Evolutionary conservation across 257 asterid species (phyloP).

Genomic region (Plantago elongata): DNA sequence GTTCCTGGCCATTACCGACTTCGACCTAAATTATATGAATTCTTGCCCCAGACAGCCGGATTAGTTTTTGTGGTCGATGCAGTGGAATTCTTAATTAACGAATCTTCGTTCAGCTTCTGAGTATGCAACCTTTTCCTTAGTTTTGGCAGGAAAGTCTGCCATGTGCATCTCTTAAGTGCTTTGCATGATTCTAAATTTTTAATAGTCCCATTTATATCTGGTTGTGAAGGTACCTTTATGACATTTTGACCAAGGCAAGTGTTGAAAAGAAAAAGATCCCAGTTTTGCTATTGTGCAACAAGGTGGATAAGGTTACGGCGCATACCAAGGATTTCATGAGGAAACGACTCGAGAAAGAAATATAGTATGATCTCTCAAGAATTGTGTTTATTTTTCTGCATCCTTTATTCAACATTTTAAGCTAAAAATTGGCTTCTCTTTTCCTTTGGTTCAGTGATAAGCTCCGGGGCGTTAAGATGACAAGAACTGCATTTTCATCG

Average conservation of each 20-base stretch:
- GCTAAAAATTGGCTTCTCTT: constrained; percentile 2
- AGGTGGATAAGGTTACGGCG: constrained; percentile 86
- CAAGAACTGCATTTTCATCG: constrained; percentile 81
- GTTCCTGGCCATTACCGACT: constrained; percentile 92
- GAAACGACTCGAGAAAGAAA: constrained; percentile 72
- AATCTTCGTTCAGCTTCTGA: constrained; percentile 74
- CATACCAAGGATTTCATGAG: constrained; percentile 76
- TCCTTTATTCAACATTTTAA: not conserved
- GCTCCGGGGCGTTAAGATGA: constrained; percentile 83
- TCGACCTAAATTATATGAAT: constrained; percentile 64
- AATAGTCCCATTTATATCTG: not conserved
- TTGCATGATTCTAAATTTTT: not conserved
- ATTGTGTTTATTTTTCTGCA: constrained; percentile 6
- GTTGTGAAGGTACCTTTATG: constrained; percentile 64
- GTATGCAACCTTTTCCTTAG: constrained; percentile 30
- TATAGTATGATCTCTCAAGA: constrained; percentile 24
- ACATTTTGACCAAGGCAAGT: constrained; percentile 63
- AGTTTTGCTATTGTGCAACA: constrained; percentile 71
- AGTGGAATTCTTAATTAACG: constrained; percentile 76
- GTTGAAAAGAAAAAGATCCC: constrained; percentile 73
- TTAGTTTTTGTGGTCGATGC: constrained; percentile 29
- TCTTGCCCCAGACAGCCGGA: constrained; percentile 75
- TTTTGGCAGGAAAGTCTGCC: not conserved
- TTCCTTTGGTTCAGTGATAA: constrained; percentile 50
- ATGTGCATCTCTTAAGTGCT: not conserved